These are phyloP conservation scores for Phytophthora lateralis DNA, from an alignment of 352 stramenopile genomes.

Conservation along the genomic window DNA sequence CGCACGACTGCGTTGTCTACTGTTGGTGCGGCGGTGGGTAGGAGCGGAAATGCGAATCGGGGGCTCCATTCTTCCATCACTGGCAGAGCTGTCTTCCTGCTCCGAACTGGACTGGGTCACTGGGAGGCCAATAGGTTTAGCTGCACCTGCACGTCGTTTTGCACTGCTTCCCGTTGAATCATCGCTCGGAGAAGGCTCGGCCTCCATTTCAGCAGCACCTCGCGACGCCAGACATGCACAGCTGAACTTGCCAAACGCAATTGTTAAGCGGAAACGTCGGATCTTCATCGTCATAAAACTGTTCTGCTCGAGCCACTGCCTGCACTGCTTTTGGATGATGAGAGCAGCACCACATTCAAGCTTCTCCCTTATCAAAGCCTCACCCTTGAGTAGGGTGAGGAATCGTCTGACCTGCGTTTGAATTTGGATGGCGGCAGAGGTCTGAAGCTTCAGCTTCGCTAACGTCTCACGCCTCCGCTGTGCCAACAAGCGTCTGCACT, in stretches of 20 bases:
- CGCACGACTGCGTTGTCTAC: conserved; percentile 26
- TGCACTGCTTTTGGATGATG: conserved; percentile 33
- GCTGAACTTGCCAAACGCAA: conserved; percentile 42
- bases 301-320: conserved; percentile 35
- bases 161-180: conserved; percentile 18
- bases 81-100: conserved; percentile 39
- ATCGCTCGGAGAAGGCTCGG: conserved; percentile 38
- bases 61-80: conserved; percentile 32
- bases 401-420: conserved; percentile 37
- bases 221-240: conserved; percentile 29
- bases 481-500: conserved; percentile 21
- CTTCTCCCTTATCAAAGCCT: conserved; percentile 26
- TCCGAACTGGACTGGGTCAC: conserved; percentile 35
- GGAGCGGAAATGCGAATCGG: conserved; percentile 28
- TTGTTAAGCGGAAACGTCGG: conserved; percentile 37
- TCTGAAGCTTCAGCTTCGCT: conserved; percentile 10
- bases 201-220: conserved; percentile 33
- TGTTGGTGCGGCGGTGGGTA: conserved; percentile 22
- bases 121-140: conserved; percentile 9
- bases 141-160: conserved; percentile 6
- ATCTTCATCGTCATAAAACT: conserved; percentile 20
- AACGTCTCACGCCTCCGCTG: conserved; percentile 10
- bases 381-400: conserved; percentile 23
- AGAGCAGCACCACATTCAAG: conserved; percentile 21
- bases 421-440: conserved; percentile 25